Conservation (phyloP, 805 yeast genomes). For the Myxozyma geophila region DNA sequence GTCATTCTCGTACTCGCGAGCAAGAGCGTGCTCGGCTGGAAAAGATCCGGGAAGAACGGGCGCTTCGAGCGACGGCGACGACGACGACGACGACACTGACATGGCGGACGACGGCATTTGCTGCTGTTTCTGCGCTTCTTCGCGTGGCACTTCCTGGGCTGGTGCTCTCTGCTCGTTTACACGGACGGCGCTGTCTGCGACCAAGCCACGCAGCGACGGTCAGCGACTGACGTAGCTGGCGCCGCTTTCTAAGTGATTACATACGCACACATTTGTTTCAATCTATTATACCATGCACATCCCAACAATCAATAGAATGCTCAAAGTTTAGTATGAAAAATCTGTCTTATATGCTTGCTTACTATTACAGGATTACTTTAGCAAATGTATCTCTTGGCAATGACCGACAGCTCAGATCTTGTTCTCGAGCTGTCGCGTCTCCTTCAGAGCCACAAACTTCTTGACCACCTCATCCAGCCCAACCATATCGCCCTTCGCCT, state of each 20-base stretch:
- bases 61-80: constrained; percentile 4
- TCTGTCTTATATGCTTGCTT: not conserved
- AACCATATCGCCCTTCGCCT: constrained; percentile 84
- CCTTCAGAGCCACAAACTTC: constrained; percentile 70
- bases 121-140: not conserved
- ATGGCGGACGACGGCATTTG: constrained; percentile 3
- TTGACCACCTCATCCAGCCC: constrained; percentile 70
- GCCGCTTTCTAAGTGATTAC: not conserved
- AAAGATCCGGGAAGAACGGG: constrained; percentile 17
- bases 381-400: too few species aligned
- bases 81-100: constrained; percentile 9
- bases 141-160: not conserved
- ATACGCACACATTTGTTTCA: too few species aligned
- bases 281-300: too few species aligned
- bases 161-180: not conserved
- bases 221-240: not conserved
- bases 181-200: too few species aligned
- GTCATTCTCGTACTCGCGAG: not conserved
- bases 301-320: not conserved
- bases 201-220: constrained; percentile 9
- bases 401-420: not conserved
- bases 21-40: constrained; percentile 6
- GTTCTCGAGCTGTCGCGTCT: constrained; percentile 68
- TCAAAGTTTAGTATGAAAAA: not conserved
- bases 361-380: too few species aligned